Conservation (phyloP, 768 basidiomycete species). For the Leucocoprinus birnbaumii region DNA sequence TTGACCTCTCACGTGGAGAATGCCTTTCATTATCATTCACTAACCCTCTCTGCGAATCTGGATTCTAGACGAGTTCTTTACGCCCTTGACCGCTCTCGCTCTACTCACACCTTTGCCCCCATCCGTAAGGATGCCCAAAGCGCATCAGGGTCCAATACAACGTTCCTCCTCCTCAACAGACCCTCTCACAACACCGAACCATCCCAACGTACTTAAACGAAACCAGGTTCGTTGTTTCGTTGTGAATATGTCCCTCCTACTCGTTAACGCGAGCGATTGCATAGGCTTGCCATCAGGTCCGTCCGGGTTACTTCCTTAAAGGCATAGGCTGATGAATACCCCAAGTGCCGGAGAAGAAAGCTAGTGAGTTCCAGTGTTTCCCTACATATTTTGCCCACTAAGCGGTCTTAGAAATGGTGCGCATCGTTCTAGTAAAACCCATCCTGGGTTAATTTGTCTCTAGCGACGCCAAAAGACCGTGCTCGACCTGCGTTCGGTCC, state of each 20-base stretch:
- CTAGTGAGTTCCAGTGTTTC: slow-evolving; percentile 43
- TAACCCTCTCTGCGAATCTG: too few species aligned
- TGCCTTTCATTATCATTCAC: slow-evolving; percentile 1
- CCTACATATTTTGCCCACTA: slow-evolving; percentile 2
- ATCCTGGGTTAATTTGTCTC: slow-evolving; percentile 4
- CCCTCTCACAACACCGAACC: slow-evolving; percentile 24
- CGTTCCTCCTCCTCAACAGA: slow-evolving; percentile 22
- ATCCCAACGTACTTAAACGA: slow-evolving; percentile 49
- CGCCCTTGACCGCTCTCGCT: not conserved
- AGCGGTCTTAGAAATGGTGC: slow-evolving; percentile 58
- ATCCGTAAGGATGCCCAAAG: slow-evolving; percentile 9
- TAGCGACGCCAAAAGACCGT: slow-evolving; percentile 76
- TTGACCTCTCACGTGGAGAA: slow-evolving; percentile 9
- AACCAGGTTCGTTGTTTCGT: slow-evolving; percentile 39
- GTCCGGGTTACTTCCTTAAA: slow-evolving; percentile 14
- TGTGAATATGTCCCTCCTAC: not conserved
- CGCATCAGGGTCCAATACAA: slow-evolving; percentile 16
- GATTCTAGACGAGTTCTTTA: slow-evolving; percentile 1
- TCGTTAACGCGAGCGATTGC: not conserved
- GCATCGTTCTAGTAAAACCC: not conserved
- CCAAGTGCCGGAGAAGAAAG: slow-evolving; percentile 69
- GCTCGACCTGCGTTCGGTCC: slow-evolving; percentile 74
- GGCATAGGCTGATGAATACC: slow-evolving; percentile 17
- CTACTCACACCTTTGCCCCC: not conserved
- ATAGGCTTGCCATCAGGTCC: slow-evolving; percentile 55